These are phyloP conservation scores for Trypanosoma cruzi DNA, from an alignment of 208 protist genomes.

Conservation along the genomic window DNA sequence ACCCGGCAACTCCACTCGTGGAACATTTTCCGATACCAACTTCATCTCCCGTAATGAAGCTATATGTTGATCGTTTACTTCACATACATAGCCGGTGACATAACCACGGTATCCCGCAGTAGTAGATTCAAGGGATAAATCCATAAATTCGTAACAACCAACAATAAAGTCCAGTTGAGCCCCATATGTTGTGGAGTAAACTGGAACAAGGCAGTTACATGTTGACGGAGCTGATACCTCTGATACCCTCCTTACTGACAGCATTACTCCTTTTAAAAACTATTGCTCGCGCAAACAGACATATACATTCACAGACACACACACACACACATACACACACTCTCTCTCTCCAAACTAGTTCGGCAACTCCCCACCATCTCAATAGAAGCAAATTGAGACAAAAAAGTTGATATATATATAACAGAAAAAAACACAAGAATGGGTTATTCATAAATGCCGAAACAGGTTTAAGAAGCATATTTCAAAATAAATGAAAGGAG, in stretches of 20 bases:
- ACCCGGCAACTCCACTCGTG: slow-evolving; percentile 37
- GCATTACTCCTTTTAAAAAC: slow-evolving; percentile 2
- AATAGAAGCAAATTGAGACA: neutral
- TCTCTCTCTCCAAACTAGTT: neutral
- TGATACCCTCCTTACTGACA: slow-evolving; percentile 9
- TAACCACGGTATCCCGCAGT: slow-evolving; percentile 10
- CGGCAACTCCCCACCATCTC: neutral
- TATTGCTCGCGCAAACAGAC: neutral
- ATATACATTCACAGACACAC: neutral
- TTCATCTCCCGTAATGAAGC: neutral
- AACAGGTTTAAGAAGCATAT: slow-evolving; percentile 7
- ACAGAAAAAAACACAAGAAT: neutral
- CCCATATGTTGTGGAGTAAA: neutral
- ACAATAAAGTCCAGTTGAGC: slow-evolving; percentile 13
- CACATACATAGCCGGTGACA: slow-evolving; percentile 22
- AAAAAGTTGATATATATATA: neutral
- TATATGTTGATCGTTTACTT: neutral
- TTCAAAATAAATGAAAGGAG: slow-evolving; percentile 16
- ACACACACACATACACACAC: neutral
- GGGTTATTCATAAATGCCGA: neutral
- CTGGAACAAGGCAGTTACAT: slow-evolving; percentile 77
- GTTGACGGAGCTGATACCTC: slow-evolving; percentile 30
- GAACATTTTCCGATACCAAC: neutral
- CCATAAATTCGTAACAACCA: slow-evolving; percentile 49
- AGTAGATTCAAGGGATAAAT: neutral